Evolutionary conservation across 2,329 filamentous ascomycete species (phyloP), one percentile per base, ranked within the genome.

Genomic region (Aspergillus aculeatinus): DNA sequence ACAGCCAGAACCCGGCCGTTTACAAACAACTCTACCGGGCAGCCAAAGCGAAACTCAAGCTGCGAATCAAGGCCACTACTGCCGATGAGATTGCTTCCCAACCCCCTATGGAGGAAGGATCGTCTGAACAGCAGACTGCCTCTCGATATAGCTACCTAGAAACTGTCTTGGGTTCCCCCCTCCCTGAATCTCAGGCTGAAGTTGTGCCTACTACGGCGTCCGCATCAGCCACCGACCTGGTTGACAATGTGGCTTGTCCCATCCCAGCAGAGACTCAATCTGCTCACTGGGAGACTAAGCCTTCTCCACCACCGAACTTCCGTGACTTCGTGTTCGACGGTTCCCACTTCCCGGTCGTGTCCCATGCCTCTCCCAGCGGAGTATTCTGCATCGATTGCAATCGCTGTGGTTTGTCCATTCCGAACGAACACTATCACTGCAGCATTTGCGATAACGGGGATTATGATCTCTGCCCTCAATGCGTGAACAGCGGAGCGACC

Each of bases 21-120:
- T 99, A 96, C 83, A 98, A 97, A 82, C 95, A 97, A 75, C 88
- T 99, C 48, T 94, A 95, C 75, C 89, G 95, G 70, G 95, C 95
- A 67, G 95, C 95, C 65, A 99, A 97, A 82, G 95, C 95, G 42
- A 99, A 99, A 84, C 87, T 93, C 66, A 99, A 98, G 87, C 88
- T 99, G 68, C 93, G 95, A 77, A 85, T 99, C 61, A 91, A 87
- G 67, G 89, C 90, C 42, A 88, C 85, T 16, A 70, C 83, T 35
- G 73, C 78, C 55, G 68, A 75, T 23, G 60, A 65, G 48, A 57
- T 57, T 50, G 51, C 64, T 39, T 65, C 65, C 47, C 52, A 61
- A 16, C 58, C 68, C 25, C 58, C 44, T 35, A 50, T 50, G 21
- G 48, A 57, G 23, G 62, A 66, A 39, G 57, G 61, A 48, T 48